A percentile compares a stretch with the other conserved stretches of the same genome.
These are phyloP conservation scores for Phytophthora pluvialis DNA, from an alignment of 352 stramenopile genomes.

Conservation along the genomic window DNA sequence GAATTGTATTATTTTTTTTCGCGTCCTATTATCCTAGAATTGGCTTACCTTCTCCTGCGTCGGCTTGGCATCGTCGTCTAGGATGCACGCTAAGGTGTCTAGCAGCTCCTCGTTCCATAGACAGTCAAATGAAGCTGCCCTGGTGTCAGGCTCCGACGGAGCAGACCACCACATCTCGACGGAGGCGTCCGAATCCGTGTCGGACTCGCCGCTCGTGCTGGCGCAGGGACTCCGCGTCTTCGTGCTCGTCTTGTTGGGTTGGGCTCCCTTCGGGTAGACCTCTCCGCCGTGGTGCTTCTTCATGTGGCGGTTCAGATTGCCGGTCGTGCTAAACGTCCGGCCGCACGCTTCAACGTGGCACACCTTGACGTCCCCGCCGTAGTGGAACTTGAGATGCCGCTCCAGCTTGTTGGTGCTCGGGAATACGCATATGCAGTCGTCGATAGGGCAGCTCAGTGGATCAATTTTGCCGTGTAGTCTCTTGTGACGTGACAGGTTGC, in stretches of 20 bases:
- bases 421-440: slow-evolving; percentile 40
- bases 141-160: slow-evolving; percentile 3
- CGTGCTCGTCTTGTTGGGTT: background rate
- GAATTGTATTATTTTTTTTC: slow-evolving; percentile 16
- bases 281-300: slow-evolving; percentile 43
- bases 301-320: slow-evolving; percentile 50
- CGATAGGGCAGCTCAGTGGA: slow-evolving; percentile 34
- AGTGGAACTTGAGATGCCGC: slow-evolving; percentile 57
- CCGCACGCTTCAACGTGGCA: slow-evolving; percentile 42
- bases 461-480: slow-evolving; percentile 48
- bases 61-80: slow-evolving; percentile 28
- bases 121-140: slow-evolving; percentile 15
- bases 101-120: slow-evolving; percentile 38
- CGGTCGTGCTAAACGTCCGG: slow-evolving; percentile 53
- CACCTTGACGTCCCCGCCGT: slow-evolving; percentile 44
- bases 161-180: slow-evolving; percentile 15
- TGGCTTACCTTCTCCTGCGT: slow-evolving; percentile 4
- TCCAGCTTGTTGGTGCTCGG: slow-evolving; percentile 42
- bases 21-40: slow-evolving; percentile 9
- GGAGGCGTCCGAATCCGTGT: slow-evolving; percentile 19
- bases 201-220: slow-evolving; percentile 8
- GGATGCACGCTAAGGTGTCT: slow-evolving; percentile 36
- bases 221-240: slow-evolving; percentile 17
- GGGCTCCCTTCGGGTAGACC: background rate
- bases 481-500: slow-evolving; percentile 58